Evolutionary conservation across 495 filamentous ascomycete species (phyloP), one percentile per base, ranked within the genome.

Genomic region (Penicillium soppii): DNA sequence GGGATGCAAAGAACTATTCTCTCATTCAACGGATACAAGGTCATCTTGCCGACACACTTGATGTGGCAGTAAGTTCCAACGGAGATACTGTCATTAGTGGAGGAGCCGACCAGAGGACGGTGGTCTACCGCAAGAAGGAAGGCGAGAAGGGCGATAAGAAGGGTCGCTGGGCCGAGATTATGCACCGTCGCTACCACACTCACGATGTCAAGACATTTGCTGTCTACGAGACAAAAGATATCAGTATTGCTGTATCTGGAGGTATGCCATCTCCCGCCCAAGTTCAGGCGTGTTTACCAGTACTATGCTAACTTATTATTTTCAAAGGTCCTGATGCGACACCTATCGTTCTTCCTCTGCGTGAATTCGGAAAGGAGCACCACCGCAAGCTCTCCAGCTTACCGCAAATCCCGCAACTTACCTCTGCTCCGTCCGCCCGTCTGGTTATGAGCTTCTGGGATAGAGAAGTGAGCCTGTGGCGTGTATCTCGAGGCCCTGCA

Each of bases 121-220:
- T 87, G 9, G 71, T 92, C 22, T 96, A 92, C 65, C 83, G 82
- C 68, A 74, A 72, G 53, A 71, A 73, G 42, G 66, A 64, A 6
- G 68, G 70, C n/a, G 79, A 81, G 39, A 79, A 76, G 51, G 75
- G 79, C 32, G 79, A 82, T 43, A 80, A 83, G 42, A 73, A 72
- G 25, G 65, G 65, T 51, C 77, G 88, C 62, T 97, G 95, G 95
- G 84, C 81, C 10, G 90, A 94, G 70, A 72, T 89, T n/a, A 84
- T 82, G 56, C 90, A 95, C 58, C 75, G 85, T 49, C 78, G 91
- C 61, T 88, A 89, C 61, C 95, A 99, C 61, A 80, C 79, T 12
- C 91, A 97, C 63, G 94, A 99, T 74, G 90, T 97, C 54, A 96
- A 97, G 70, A 82, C 92, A 12, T 90, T 99, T 82, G 91, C 91